Evolutionary conservation across 176 grass and related monocot genomes (phyloP).

Genomic region (Zea luxurians): DNA sequence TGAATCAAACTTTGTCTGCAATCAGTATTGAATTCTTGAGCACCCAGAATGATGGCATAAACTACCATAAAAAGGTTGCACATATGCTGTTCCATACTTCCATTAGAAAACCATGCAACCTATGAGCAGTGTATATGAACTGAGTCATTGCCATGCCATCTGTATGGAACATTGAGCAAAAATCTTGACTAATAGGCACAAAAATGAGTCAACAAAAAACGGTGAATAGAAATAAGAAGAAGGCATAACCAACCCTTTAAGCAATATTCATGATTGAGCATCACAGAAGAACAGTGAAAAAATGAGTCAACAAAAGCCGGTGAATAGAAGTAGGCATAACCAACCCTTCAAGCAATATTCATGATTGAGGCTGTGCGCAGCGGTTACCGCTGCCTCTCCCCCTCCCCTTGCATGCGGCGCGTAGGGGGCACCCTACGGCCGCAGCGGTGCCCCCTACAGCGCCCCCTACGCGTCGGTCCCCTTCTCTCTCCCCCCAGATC

Average conservation of each 20-base stretch:
- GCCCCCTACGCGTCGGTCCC: too few species aligned
- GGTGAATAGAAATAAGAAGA: too few species aligned
- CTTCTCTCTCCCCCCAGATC: too few species aligned
- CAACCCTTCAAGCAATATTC: constrained; percentile 11
- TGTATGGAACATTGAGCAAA: neutral
- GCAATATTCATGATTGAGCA: too few species aligned
- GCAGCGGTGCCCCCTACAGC: too few species aligned
- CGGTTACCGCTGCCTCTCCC: too few species aligned
- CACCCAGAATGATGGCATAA: constrained; percentile 9
- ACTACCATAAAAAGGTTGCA: neutral
- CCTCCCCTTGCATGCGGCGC: too few species aligned
- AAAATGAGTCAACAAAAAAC: neutral
- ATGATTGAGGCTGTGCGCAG: neutral
- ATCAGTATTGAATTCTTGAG: constrained; percentile 1
- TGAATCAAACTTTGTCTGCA: neutral
- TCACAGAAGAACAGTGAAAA: too few species aligned
- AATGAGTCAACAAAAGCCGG: neutral
- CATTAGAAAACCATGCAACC: constrained; percentile 7
- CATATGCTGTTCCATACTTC: constrained; percentile 13
- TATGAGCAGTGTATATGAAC: neutral
- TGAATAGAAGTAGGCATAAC: neutral
- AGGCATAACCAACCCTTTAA: too few species aligned
- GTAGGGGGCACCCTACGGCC: too few species aligned
- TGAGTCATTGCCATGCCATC: neutral
- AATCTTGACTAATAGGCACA: neutral